phyloP scores from a whole-genome alignment of 176 grass and related monocot species.

The Cenchrus fungigraminus region DNA sequence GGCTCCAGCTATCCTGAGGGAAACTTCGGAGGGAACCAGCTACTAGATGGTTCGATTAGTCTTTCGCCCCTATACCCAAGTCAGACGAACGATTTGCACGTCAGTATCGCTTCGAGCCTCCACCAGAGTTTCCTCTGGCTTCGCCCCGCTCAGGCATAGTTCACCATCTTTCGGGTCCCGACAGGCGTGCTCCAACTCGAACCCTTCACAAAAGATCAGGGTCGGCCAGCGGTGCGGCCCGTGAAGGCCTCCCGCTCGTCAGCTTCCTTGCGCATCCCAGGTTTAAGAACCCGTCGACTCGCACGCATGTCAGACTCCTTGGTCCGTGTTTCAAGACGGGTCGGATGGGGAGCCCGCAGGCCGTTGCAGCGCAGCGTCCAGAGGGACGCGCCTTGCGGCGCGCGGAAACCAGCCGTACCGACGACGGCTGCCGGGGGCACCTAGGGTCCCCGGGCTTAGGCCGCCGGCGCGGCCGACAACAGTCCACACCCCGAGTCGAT shows the following conservation, averaged over 20 bases:
- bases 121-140: conserved; percentile 79
- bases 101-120: conserved; percentile 72
- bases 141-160: conserved; percentile 72
- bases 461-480: too few species aligned
- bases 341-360: conserved; percentile 52
- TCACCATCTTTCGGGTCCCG: conserved; percentile 71
- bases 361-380: not conserved
- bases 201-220: conserved; percentile 62
- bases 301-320: conserved; percentile 55
- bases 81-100: conserved; percentile 76
- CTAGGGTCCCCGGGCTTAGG: too few species aligned
- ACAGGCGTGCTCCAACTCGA: conserved; percentile 66
- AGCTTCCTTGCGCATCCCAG: too few species aligned
- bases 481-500: too few species aligned
- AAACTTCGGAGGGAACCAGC: conserved; percentile 74
- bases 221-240: conserved; percentile 45
- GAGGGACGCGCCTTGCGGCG: too few species aligned
- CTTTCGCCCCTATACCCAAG: conserved; percentile 78
- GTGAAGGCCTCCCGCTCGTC: too few species aligned
- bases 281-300: not conserved
- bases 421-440: too few species aligned
- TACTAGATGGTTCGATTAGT: conserved; percentile 97
- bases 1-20: conserved; percentile 72
- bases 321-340: conserved; percentile 84
- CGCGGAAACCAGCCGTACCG: too few species aligned